These are phyloP conservation scores for Xerocomus potaroensis DNA, from an alignment of 768 basidiomycete species.

Conservation along the genomic window DNA sequence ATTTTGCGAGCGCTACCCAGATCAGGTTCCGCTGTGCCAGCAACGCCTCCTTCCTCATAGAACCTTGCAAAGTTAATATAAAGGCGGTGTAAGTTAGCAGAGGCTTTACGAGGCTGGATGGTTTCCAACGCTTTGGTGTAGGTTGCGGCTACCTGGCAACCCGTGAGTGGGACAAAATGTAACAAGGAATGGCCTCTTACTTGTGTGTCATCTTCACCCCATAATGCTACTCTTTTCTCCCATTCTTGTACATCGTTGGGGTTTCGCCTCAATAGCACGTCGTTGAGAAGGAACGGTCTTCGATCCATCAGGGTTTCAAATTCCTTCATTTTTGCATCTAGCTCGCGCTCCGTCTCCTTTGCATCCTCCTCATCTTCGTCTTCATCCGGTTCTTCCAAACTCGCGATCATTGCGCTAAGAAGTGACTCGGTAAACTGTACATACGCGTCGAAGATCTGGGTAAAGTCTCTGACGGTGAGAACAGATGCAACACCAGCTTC, in stretches of 20 bases:
- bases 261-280: conserved; percentile 89
- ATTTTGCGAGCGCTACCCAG: conserved; percentile 87
- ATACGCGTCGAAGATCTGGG: conserved; percentile 96
- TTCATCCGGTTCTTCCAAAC: conserved; percentile 72
- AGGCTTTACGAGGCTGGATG: conserved; percentile 83
- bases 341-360: conserved; percentile 73
- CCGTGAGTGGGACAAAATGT: conserved; percentile 1
- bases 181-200: conserved; percentile 34
- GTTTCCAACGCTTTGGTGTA: conserved; percentile 88
- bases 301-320: conserved; percentile 95
- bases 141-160: conserved; percentile 78
- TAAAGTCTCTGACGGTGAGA: conserved; percentile 93
- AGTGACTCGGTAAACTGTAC: conserved; percentile 90
- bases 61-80: conserved; percentile 97
- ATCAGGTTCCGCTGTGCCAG: conserved; percentile 75
- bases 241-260: conserved; percentile 98
- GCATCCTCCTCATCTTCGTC: conserved; percentile 74
- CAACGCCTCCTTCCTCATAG: conserved; percentile 91
- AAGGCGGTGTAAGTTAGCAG: conserved; percentile 83
- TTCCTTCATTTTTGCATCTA: conserved; percentile 85
- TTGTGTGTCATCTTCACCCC: conserved; percentile 92
- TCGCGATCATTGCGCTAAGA: conserved; percentile 86
- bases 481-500: conserved; percentile 82
- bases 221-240: conserved; percentile 95
- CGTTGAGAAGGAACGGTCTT: conserved; percentile 93